A percentile compares a stretch with the other conserved stretches of the same genome.
Evolutionary conservation across 441 rosid species (phyloP).

Genomic region (Arabidopsis hybrid): DNA sequence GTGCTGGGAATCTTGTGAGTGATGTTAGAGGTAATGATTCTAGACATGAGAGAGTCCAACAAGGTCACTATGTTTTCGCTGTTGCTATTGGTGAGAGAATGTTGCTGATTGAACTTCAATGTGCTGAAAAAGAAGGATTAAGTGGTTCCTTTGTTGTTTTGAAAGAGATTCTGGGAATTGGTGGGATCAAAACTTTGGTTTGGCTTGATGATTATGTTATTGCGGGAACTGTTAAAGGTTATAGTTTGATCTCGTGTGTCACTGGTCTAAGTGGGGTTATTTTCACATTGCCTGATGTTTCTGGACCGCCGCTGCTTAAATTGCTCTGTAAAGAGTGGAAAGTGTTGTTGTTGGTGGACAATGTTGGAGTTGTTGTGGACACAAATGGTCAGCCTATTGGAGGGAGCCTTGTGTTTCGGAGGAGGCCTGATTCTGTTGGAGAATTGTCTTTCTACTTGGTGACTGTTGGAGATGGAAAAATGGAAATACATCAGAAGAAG

Average conservation of each 20-base stretch:
- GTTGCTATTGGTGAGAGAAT: conserved; percentile 69
- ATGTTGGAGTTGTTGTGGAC: conserved; percentile 87
- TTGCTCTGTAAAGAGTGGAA: conserved; percentile 76
- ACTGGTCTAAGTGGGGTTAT: conserved; percentile 87
- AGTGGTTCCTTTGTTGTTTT: conserved; percentile 63
- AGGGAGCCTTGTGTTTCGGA: conserved; percentile 90
- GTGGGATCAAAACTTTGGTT: conserved; percentile 72
- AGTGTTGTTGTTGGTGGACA: conserved; percentile 83
- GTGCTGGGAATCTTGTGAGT: conserved; percentile 65
- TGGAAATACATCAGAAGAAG: conserved; percentile 89
- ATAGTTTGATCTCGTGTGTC: conserved; percentile 79
- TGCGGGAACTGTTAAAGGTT: conserved; percentile 70
- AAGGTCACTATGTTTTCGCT: conserved; percentile 60
- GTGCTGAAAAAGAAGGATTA: conserved; percentile 45
- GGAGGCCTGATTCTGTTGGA: conserved; percentile 71
- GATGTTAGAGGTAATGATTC: conserved; percentile 62
- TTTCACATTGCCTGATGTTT: conserved; percentile 78
- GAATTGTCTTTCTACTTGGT: conserved; percentile 74
- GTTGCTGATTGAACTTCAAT: conserved; percentile 67
- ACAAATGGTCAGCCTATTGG: conserved; percentile 88
- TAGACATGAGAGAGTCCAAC: conserved; percentile 34
- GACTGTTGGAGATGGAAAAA: conserved; percentile 82
- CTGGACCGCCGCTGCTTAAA: conserved; percentile 68
- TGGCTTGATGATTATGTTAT: conserved; percentile 96
- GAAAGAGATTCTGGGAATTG: conserved; percentile 80